phyloP scores from a whole-genome alignment of 345 rosid genomes.

The Citrus unshiu region DNA sequence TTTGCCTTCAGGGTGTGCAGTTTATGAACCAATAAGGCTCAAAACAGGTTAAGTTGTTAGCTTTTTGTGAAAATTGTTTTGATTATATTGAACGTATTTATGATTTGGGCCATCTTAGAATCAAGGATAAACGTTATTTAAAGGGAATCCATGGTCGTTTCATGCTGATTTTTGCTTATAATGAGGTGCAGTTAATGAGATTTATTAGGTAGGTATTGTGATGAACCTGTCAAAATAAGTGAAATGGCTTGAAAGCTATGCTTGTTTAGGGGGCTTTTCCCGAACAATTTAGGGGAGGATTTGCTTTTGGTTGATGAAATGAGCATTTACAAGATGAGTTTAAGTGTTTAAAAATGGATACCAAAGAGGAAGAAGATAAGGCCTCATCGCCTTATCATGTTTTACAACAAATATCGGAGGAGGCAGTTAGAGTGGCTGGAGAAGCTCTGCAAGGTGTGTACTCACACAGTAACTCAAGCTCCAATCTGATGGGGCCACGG shows the following conservation, averaged over 20 bases:
- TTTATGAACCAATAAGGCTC: neutral
- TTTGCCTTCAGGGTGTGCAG: conserved; percentile 14
- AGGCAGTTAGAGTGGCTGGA: conserved; percentile 43
- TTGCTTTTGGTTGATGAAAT: conserved; percentile 23
- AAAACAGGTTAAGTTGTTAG: conserved; percentile 9
- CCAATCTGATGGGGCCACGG: conserved; percentile 4
- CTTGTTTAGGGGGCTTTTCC: conserved; percentile 7
- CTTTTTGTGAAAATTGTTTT: conserved; percentile 9
- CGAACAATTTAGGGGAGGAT: conserved; percentile 12
- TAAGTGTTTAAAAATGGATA: conserved; percentile 38
- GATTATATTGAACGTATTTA: neutral
- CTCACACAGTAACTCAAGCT: conserved; percentile 8
- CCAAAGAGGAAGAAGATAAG: conserved; percentile 48
- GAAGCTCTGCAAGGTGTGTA: conserved; percentile 36
- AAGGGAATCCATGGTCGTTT: conserved; percentile 4
- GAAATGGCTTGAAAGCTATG: conserved; percentile 3
- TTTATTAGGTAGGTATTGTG: conserved; percentile 3
- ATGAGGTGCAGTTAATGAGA: neutral
- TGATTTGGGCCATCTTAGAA: conserved; percentile 13
- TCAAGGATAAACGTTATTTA: conserved; percentile 14
- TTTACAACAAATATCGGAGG: conserved; percentile 37
- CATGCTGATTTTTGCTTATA: neutral
- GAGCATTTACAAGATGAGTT: conserved; percentile 28
- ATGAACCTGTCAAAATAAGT: conserved; percentile 3
- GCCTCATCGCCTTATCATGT: conserved; percentile 25